Evolutionary conservation across 352 stramenopile genomes (phyloP).

Genomic region (Globisporangium nodosum): DNA sequence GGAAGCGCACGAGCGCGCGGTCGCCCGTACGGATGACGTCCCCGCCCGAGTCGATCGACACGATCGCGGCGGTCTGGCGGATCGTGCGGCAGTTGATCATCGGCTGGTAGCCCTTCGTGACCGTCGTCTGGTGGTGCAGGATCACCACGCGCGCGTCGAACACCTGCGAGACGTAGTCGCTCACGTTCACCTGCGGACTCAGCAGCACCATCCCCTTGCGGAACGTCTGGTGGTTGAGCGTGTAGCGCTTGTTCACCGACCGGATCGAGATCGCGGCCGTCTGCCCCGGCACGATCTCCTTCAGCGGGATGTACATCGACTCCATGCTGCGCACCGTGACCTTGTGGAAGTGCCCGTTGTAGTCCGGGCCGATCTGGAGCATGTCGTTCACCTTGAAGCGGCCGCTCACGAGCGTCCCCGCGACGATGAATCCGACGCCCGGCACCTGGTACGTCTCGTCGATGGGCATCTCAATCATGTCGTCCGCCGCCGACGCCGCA

Average conservation of each 20-base stretch:
- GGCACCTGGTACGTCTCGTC: constrained; percentile 90
- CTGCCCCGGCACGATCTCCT: constrained; percentile 83
- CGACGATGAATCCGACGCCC: constrained; percentile 92
- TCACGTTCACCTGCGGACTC: constrained; percentile 69
- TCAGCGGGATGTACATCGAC: constrained; percentile 87
- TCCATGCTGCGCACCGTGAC: constrained; percentile 85
- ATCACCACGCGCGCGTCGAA: constrained; percentile 94
- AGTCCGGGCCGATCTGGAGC: constrained; percentile 89
- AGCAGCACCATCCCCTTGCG: constrained; percentile 92
- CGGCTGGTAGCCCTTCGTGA: constrained; percentile 91
- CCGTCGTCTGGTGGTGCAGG: constrained; percentile 94
- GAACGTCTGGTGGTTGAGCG: constrained; percentile 78
- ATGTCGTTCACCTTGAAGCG: constrained; percentile 84
- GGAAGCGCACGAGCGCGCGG: constrained; percentile 84
- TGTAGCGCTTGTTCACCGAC: constrained; percentile 87
- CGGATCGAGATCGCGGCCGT: constrained; percentile 82
- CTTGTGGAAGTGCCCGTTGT: constrained; percentile 84
- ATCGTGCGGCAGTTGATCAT: constrained; percentile 94
- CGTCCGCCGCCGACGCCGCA: constrained; percentile 6
- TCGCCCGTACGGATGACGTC: constrained; percentile 90
- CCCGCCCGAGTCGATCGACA: constrained; percentile 77
- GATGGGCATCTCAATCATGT: constrained; percentile 83
- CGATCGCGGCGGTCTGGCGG: constrained; percentile 86
- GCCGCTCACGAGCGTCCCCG: constrained; percentile 91
- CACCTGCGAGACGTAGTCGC: constrained; percentile 68